Percentiles rank a stretch among this genome's conserved stretches.
Conservation (phyloP, 768 basidiomycete genomes). For the Coprinellus micaceus region DNA sequence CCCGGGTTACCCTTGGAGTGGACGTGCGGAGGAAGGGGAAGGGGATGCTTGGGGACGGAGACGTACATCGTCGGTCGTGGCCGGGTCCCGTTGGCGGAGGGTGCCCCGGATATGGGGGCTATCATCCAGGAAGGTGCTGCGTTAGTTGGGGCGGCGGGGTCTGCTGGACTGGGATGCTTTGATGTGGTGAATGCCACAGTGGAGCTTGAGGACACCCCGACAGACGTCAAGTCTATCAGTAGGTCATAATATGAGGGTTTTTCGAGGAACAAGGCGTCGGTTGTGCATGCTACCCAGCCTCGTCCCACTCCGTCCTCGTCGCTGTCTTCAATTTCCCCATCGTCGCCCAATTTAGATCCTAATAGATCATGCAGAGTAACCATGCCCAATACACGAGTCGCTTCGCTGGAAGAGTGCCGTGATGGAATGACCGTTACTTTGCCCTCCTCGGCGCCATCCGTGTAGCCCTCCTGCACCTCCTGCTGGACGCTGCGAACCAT, state of each 20-base stretch:
- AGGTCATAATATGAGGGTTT: constrained; percentile 78
- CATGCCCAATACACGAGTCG: constrained; percentile 72
- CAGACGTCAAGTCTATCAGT: constrained; percentile 66
- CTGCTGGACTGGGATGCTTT: not conserved
- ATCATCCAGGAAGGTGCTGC: not conserved
- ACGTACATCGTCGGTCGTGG: constrained; percentile 8
- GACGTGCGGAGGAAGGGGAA: not conserved
- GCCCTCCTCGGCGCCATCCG: not conserved
- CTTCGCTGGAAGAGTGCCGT: constrained; percentile 38
- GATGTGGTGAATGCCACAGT: not conserved
- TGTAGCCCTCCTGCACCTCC: constrained; percentile 13
- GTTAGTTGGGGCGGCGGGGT: not conserved
- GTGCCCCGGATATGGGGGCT: not conserved
- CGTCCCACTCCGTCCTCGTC: constrained; percentile 57
- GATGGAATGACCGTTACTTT: not conserved
- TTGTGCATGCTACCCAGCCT: constrained; percentile 88
- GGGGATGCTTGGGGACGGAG: not conserved
- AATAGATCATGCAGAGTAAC: constrained; percentile 68
- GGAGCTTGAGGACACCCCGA: not conserved
- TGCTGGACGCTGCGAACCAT: constrained; percentile 42
- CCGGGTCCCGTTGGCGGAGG: not conserved
- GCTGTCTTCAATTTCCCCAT: constrained; percentile 19
- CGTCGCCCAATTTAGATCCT: constrained; percentile 22
- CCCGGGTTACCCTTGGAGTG: not conserved
- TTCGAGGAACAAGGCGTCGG: constrained; percentile 81